A percentile compares a stretch with the other conserved stretches of the same genome.
Conservation (phyloP, 371 early-diverging fungal genomes). For the Catenaria anguillulae region DNA sequence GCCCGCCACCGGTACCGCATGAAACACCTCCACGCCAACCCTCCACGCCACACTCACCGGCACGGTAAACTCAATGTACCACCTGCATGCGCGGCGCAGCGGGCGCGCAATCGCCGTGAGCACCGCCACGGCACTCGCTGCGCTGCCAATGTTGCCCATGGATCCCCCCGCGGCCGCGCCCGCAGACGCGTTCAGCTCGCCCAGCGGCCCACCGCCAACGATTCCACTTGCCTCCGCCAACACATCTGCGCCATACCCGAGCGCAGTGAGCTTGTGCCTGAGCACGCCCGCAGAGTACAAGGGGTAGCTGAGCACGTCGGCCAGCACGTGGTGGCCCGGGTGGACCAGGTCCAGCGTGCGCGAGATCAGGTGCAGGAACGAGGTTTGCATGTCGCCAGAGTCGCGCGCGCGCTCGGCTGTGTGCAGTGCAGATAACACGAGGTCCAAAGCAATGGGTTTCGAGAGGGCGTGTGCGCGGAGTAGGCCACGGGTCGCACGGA, state of each 20-base stretch:
- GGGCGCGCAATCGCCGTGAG: background rate
- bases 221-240: too few relatives aligned
- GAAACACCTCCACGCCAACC: background rate
- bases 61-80: background rate
- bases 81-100: background rate
- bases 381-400: conserved; percentile 9
- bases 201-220: too few relatives aligned
- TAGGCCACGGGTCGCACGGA: conserved; percentile 20
- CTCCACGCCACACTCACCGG: background rate
- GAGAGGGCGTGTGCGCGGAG: conserved; percentile 15
- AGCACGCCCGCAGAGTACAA: conserved; percentile 19
- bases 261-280: conserved; percentile 17
- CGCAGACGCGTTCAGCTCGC: too few relatives aligned
- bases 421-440: conserved; percentile 17
- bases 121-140: too few relatives aligned
- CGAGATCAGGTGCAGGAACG: conserved; percentile 21
- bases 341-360: conserved; percentile 25
- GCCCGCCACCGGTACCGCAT: background rate
- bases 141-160: too few relatives aligned
- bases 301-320: conserved; percentile 25
- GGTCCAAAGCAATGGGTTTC: conserved; percentile 14
- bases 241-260: conserved; percentile 24
- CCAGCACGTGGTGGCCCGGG: conserved; percentile 27
- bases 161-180: background rate
- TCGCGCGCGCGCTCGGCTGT: conserved; percentile 13